Base-by-base conservation (phyloP, 805 yeast genomes). In the Isabelozyma rhagii region DNA sequence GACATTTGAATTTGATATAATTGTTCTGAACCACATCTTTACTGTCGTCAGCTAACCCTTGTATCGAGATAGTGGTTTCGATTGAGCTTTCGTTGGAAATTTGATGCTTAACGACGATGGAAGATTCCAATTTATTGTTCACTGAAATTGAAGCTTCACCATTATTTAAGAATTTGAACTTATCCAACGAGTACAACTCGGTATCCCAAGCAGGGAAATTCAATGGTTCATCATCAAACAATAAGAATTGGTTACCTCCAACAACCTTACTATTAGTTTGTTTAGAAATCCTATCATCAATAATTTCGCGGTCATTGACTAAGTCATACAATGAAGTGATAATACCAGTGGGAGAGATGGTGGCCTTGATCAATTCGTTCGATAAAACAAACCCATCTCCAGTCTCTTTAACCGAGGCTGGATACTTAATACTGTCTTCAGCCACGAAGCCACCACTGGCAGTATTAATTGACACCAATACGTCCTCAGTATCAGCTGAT, bases 201-300 rank as follows among this genome's bases (percentile, higher is more conserved):
- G 98, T 93, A 64, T 93, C 99, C 99, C 99, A 93, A 1, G 98
- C 98, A 43, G 90, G 97, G 84, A 84, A 93, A 49, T 79, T 85
- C 60, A 89, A 74, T 8, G 99, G 99, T 54, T 89, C 87, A 64
- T 94, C 99, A 55, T 92, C 92, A 60, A 87, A 87, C 50, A 94
- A 62, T 1, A 90, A 83, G 55, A 83, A 83, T 65, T 88, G 96
- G 59, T 91, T 90, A 14, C 92, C 97, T 39, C 89, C 90, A 14
- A 69, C 51, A 31, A 51, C 53, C 31, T 46, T 53, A 15, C 52
- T 57, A 5, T 58, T 61, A 9, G 78, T 70, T 56, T 83, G 83
- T 47, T 69, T 72, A 5, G 85, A 83, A 21, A 75, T 71, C 1
- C 78, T 68, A 4, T 76, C 52, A 51, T 87, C 89, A 47, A 94